Percentiles rank a stretch among this genome's conserved stretches.
Evolutionary conservation across 2,329 filamentous ascomycete genomes (phyloP).

Genomic region (Microdochium bolleyi): DNA sequence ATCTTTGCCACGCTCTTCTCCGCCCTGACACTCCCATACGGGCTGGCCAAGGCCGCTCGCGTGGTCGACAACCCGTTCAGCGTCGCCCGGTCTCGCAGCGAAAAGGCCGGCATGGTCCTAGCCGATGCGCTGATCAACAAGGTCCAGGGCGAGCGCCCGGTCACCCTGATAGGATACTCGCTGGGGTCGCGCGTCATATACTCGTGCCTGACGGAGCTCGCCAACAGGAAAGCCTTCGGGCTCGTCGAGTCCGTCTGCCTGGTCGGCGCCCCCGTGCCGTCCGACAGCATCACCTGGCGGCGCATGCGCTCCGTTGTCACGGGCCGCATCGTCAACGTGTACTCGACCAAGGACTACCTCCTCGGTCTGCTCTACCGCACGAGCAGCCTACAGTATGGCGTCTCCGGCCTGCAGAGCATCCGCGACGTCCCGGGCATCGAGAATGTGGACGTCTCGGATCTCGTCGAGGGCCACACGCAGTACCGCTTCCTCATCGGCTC

Average conservation of each 20-base stretch:
- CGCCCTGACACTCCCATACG: constrained; percentile 50
- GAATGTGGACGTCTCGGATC: constrained; percentile 59
- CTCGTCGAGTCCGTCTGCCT: constrained; percentile 76
- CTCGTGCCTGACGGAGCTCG: constrained; percentile 69
- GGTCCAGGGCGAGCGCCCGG: constrained; percentile 74
- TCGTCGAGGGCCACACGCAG: constrained; percentile 62
- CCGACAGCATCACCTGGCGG: constrained; percentile 66
- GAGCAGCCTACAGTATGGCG: constrained; percentile 73
- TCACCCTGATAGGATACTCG: constrained; percentile 76
- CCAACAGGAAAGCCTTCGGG: constrained; percentile 72
- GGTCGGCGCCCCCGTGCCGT: constrained; percentile 74
- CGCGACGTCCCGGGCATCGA: constrained; percentile 58
- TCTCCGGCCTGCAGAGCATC: constrained; percentile 75
- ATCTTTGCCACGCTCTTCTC: constrained; percentile 50
- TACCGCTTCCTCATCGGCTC: constrained; percentile 62
- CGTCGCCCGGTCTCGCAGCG: constrained; percentile 67
- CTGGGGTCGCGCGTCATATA: constrained; percentile 77
- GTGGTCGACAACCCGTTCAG: constrained; percentile 79
- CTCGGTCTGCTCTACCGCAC: constrained; percentile 83
- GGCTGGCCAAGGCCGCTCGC: constrained; percentile 58
- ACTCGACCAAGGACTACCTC: constrained; percentile 78
- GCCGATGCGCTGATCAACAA: constrained; percentile 78
- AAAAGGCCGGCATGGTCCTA: constrained; percentile 63
- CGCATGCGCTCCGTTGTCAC: constrained; percentile 70
- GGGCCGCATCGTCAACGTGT: constrained; percentile 81